phyloP scores from a whole-genome alignment of 345 rosid species.

The Brassica juncea region DNA sequence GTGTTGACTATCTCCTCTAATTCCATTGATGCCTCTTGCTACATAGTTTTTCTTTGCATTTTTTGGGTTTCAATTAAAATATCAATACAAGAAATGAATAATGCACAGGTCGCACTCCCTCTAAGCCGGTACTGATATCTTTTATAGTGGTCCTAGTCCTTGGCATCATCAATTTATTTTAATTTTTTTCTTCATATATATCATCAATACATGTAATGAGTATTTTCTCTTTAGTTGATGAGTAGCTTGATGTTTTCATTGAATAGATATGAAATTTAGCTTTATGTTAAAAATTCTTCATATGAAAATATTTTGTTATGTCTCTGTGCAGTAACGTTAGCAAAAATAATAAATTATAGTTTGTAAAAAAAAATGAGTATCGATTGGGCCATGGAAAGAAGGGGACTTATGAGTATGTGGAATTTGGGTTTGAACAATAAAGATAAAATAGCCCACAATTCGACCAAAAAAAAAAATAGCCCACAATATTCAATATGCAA shows the following conservation, averaged over 20 bases:
- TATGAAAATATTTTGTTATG: neutral
- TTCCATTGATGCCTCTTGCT: constrained; percentile 25
- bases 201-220: constrained; percentile 39
- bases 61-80: constrained; percentile 32
- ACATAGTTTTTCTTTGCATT: constrained; percentile 37
- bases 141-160: constrained; percentile 45
- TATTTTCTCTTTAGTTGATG: neutral
- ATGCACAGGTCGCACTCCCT: too few relatives aligned
- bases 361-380: neutral
- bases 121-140: neutral
- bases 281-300: neutral
- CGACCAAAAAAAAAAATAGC: neutral
- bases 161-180: constrained; percentile 26
- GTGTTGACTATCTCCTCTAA: constrained; percentile 51
- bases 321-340: neutral
- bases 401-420: constrained; percentile 31
- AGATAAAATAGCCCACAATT: constrained; percentile 29
- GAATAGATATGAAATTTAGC: neutral
- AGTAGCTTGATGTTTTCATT: constrained; percentile 22
- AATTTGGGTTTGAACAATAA: constrained; percentile 32
- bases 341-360: neutral
- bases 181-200: constrained; percentile 11
- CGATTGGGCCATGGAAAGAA: constrained; percentile 24
- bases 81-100: constrained; percentile 42
- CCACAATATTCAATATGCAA: constrained; percentile 34